A percentile compares a stretch with the other conserved stretches of the same genome.
These are phyloP conservation scores for Rubia tinctorum DNA, from an alignment of 305 asterid species.

Conservation along the genomic window DNA sequence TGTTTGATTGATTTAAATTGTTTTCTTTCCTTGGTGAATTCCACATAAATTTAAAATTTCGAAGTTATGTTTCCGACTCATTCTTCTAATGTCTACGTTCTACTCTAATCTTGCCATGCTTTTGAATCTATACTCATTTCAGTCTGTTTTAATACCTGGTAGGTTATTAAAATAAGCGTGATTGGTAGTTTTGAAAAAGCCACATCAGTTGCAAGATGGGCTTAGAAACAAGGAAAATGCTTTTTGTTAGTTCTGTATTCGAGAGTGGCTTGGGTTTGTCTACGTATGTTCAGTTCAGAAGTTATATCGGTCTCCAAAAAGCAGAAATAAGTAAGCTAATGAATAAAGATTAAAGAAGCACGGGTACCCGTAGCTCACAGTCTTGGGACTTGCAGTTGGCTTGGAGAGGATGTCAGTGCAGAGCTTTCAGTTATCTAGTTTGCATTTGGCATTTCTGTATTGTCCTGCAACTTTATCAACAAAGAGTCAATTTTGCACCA, in stretches of 20 bases:
- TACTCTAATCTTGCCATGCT: neutral
- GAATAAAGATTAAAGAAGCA: slow-evolving; percentile 51
- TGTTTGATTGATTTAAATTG: neutral
- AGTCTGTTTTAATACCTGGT: neutral
- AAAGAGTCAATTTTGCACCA: too few species aligned
- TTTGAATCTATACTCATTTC: neutral
- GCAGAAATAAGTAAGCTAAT: slow-evolving; percentile 41
- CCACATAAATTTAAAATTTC: neutral
- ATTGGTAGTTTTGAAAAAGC: slow-evolving; percentile 93
- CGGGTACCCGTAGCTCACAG: slow-evolving; percentile 57
- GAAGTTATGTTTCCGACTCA: neutral
- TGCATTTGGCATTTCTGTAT: too few species aligned
- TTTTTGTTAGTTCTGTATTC: slow-evolving; percentile 84
- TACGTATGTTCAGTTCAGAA: slow-evolving; percentile 70
- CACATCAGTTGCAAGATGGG: slow-evolving; percentile 81
- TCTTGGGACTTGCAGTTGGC: slow-evolving; percentile 93
- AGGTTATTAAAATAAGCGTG: slow-evolving; percentile 93
- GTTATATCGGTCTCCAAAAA: slow-evolving; percentile 64
- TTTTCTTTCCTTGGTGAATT: neutral
- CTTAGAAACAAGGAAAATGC: slow-evolving; percentile 75
- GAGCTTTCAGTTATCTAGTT: slow-evolving; percentile 49
- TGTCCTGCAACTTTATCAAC: too few species aligned
- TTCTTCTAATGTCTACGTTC: neutral
- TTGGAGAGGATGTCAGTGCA: slow-evolving; percentile 60
- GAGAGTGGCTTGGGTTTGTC: slow-evolving; percentile 82